Conservation (phyloP, 371 early-diverging fungal species). For the Lichtheimia ornata region DNA sequence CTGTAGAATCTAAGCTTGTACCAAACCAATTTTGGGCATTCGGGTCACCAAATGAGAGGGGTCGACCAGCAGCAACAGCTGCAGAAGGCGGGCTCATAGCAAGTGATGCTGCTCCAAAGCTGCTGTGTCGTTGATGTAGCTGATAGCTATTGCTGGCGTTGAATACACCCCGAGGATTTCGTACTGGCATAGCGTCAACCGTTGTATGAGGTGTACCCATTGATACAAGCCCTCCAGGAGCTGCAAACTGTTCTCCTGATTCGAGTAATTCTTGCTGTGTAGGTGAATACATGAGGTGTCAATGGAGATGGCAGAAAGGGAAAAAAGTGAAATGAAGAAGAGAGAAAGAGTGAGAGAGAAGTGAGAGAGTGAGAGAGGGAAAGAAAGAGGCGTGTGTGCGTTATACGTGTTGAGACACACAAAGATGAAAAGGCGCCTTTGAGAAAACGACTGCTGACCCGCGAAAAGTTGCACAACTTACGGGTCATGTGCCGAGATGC, state of each 20-base stretch:
- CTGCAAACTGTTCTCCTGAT: slow-evolving; percentile 18
- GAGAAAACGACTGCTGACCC: slow-evolving; percentile 8
- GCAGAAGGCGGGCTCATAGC: slow-evolving; percentile 38
- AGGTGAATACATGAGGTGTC: slow-evolving; percentile 33
- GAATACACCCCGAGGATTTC: slow-evolving; percentile 19
- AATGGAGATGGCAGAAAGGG: background rate
- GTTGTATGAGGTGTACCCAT: slow-evolving; percentile 39
- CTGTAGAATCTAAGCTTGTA: slow-evolving; percentile 46
- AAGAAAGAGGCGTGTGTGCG: background rate
- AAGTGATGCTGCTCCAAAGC: slow-evolving; percentile 36
- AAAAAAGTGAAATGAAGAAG: background rate
- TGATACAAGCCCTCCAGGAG: slow-evolving; percentile 10
- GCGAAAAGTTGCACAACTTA: slow-evolving; percentile 3
- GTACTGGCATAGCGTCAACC: slow-evolving; percentile 38
- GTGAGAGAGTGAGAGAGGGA: background rate
- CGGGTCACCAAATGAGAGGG: slow-evolving; percentile 21
- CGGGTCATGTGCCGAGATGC: background rate
- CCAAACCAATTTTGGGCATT: slow-evolving; percentile 46
- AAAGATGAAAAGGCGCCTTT: slow-evolving; percentile 1
- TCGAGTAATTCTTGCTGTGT: slow-evolving; percentile 34
- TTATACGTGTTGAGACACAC: background rate
- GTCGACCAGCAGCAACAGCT: slow-evolving; percentile 12
- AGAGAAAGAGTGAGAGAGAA: background rate
- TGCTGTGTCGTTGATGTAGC: slow-evolving; percentile 27
- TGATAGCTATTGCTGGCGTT: slow-evolving; percentile 14